Evolutionary conservation across 2,329 filamentous ascomycete species (phyloP).

Genomic region (Ophidiomyces ophidiicola): DNA sequence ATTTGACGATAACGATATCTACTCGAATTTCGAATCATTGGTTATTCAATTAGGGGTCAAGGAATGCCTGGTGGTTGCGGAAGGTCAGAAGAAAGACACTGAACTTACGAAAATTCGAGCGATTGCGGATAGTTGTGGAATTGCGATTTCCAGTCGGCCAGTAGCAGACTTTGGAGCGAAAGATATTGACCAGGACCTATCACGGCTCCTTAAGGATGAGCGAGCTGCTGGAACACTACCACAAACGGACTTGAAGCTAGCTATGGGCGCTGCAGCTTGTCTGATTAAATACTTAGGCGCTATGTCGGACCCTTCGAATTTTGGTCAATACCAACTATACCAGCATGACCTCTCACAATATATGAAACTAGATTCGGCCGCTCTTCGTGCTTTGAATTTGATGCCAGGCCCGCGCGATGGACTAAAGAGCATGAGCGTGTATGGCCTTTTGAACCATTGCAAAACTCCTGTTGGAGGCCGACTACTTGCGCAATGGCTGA

Average conservation of each 20-base stretch:
- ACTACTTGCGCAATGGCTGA: slow-evolving; percentile 87
- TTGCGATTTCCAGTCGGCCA: slow-evolving; percentile 73
- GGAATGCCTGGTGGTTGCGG: slow-evolving; percentile 76
- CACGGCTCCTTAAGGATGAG: slow-evolving; percentile 77
- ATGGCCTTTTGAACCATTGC: slow-evolving; percentile 89
- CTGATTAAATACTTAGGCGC: slow-evolving; percentile 89
- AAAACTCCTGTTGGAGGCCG: slow-evolving; percentile 90
- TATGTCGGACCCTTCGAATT: slow-evolving; percentile 84
- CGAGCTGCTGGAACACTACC: slow-evolving; percentile 63
- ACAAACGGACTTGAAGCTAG: slow-evolving; percentile 83
- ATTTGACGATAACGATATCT: slow-evolving; percentile 96
- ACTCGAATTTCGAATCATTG: slow-evolving; percentile 93
- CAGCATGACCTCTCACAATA: slow-evolving; percentile 94
- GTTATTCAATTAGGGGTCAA: slow-evolving; percentile 93
- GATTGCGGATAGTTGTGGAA: slow-evolving; percentile 84
- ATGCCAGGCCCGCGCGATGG: slow-evolving; percentile 94
- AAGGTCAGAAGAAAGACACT: slow-evolving; percentile 69
- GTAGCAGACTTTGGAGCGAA: slow-evolving; percentile 67
- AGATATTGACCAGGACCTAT: slow-evolving; percentile 92
- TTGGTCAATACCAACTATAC: slow-evolving; percentile 92
- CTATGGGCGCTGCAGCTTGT: slow-evolving; percentile 88
- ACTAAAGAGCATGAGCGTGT: slow-evolving; percentile 94
- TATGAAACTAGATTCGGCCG: slow-evolving; percentile 95
- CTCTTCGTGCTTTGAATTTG: slow-evolving; percentile 83
- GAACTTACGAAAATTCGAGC: slow-evolving; percentile 77